phyloP scores from a whole-genome alignment of 2,329 filamentous ascomycete species.

The Apiospora pterosperma region DNA sequence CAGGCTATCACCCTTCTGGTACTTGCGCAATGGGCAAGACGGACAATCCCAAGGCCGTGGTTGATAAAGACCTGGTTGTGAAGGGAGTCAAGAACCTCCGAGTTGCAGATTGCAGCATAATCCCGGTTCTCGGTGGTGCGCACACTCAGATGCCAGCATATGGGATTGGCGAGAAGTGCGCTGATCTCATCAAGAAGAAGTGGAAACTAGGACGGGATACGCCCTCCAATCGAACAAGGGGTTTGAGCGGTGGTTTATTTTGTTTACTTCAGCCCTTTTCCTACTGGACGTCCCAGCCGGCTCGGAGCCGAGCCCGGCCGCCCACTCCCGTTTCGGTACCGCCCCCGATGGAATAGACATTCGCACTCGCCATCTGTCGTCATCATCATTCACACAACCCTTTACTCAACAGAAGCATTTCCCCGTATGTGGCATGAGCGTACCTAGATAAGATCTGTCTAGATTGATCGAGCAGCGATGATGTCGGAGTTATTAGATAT shows the following conservation, averaged over 20 bases:
- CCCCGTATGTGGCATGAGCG: background rate
- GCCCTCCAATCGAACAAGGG: no score
- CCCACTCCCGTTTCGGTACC: background rate
- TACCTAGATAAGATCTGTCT: no score
- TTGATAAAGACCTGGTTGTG: constrained; percentile 51
- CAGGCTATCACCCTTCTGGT: constrained; percentile 54
- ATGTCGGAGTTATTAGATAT: background rate
- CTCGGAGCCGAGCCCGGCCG: background rate
- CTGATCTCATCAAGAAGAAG: constrained; percentile 39
- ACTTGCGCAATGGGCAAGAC: constrained; percentile 50
- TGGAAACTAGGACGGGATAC: constrained; percentile 1
- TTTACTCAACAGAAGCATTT: background rate
- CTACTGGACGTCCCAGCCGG: background rate
- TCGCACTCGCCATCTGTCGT: background rate
- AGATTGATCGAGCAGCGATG: no score
- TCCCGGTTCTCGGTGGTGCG: constrained; percentile 47
- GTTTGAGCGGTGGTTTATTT: no score
- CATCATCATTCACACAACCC: background rate
- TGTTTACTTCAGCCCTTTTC: background rate
- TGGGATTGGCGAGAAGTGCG: constrained; percentile 47
- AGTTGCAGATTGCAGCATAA: constrained; percentile 50
- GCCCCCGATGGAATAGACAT: background rate
- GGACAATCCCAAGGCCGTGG: constrained; percentile 45
- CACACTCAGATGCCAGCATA: constrained; percentile 54
- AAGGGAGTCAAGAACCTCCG: constrained; percentile 49